Evolutionary conservation across 257 asterid genomes (phyloP).

Genomic region (Solanum tacnaense): DNA sequence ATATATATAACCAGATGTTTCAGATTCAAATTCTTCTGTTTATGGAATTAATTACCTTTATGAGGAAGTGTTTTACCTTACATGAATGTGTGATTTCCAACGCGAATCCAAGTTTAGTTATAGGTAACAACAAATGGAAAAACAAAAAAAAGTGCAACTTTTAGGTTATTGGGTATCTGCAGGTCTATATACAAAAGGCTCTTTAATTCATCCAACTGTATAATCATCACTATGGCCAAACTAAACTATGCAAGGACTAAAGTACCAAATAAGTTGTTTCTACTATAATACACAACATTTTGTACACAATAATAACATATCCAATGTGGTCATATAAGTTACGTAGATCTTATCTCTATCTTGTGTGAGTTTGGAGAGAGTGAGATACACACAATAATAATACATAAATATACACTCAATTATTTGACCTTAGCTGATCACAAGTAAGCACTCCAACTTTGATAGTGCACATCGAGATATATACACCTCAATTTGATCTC

Average conservation of each 20-base stretch:
- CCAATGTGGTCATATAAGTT: neutral
- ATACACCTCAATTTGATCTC: neutral
- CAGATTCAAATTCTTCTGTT: rapidly evolving
- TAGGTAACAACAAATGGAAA: neutral
- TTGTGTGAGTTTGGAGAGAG: neutral
- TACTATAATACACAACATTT: neutral
- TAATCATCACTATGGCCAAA: neutral
- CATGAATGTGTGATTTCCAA: neutral
- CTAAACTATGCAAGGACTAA: neutral
- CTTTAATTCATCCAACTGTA: neutral
- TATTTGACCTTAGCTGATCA: neutral
- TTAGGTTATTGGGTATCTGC: neutral
- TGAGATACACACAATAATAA: neutral
- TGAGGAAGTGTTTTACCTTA: neutral
- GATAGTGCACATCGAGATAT: neutral
- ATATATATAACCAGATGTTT: neutral
- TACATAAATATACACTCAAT: neutral
- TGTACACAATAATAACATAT: neutral
- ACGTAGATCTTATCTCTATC: neutral
- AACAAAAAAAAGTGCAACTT: neutral
- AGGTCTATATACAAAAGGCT: neutral
- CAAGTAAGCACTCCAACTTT: neutral
- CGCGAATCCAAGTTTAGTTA: neutral
- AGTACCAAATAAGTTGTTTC: neutral
- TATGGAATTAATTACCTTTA: neutral